Conservation (phyloP, 352 stramenopile genomes). For the Phytophthora litchii region DNA sequence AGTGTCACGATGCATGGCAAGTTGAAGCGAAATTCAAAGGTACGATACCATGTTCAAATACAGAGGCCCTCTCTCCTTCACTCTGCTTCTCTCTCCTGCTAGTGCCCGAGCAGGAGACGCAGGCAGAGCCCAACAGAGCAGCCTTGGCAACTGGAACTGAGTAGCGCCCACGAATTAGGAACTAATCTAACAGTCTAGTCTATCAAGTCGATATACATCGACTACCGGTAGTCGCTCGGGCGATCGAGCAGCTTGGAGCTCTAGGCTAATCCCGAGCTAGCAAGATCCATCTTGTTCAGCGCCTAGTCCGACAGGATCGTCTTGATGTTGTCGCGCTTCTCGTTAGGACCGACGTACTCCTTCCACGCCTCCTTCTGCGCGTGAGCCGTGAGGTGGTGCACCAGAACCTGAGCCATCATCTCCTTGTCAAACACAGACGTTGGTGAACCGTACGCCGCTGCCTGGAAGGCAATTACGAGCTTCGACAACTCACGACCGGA, state of each 20-base stretch:
- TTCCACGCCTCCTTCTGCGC: constrained; percentile 94
- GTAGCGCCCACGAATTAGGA: constrained; percentile 86
- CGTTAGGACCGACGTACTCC: constrained; percentile 67
- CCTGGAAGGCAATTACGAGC: constrained; percentile 99
- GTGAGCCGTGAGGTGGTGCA: constrained; percentile 94
- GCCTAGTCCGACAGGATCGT: constrained; percentile 56
- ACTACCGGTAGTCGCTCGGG: constrained; percentile 19
- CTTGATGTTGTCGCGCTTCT: constrained; percentile 58
- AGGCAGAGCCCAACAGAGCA: constrained; percentile 23
- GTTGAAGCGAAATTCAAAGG: constrained; percentile 27
- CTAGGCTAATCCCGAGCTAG: constrained; percentile 5
- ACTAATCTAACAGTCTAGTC: constrained; percentile 83
- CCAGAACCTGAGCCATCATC: constrained; percentile 94
- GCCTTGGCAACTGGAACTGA: constrained; percentile 50
- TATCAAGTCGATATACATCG: constrained; percentile 48
- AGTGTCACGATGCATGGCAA: neutral
- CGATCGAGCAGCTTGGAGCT: constrained; percentile 9
- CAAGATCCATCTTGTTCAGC: constrained; percentile 20
- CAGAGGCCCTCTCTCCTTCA: constrained; percentile 25
- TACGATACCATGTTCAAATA: constrained; percentile 44
- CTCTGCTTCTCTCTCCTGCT: constrained; percentile 4
- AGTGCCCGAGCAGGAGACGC: constrained; percentile 2
- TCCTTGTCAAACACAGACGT: constrained; percentile 93
- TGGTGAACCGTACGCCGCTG: constrained; percentile 95
- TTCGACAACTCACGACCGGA: constrained; percentile 99